Base-by-base conservation (phyloP, 345 rosid genomes). In the Carallia pectinifolia region DNA sequence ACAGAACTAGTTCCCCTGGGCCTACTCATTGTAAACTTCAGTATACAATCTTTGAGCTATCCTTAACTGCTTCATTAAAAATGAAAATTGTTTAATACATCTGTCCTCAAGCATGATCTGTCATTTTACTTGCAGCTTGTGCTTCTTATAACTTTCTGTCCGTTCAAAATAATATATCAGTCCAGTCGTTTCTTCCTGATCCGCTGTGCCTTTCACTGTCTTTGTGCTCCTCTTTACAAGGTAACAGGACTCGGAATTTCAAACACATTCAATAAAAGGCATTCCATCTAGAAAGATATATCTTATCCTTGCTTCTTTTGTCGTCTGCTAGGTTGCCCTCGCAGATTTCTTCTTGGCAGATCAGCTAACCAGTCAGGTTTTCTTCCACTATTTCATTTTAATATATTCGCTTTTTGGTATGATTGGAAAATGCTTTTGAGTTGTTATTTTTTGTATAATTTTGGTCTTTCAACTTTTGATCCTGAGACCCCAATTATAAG, bases 291-390 rank as follows among this genome's bases (percentile, higher is more conserved):
- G 29, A 17, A 13, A 2, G 31, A 65, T 3, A 36, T 30, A 39
- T 36, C 54, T 64, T n/a, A 61, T 27, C 23, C 39, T 56, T 56
- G 52, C 55, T 61, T n/a, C 40, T 40, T 39, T 64, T 27, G 16
- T 17, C 16, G 6, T 66, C 17, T 37, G 67, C 13, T 63, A 92
- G 97, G 90, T 92, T 73, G 82, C 82, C n/a, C 86, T 92, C 27
- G 88, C 91, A 29, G 97, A 92, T 76, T 92, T 90, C 81, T 88
- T 92, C 84, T 79, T 92, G 63, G 94, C 89, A n/a, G 94, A 92
- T 79, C 97, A 92, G 40, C 74, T 92, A 23, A 92, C 97, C 7
- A 87, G 89, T 81, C 97, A 91, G 88, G 97, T 56, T 1, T 56
- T 56, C 31, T 56, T 29, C 16, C 7, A 8, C 18, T 44, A 44